Evolutionary conservation across 352 stramenopile genomes (phyloP).

Genomic region (Pythium brassicae): DNA sequence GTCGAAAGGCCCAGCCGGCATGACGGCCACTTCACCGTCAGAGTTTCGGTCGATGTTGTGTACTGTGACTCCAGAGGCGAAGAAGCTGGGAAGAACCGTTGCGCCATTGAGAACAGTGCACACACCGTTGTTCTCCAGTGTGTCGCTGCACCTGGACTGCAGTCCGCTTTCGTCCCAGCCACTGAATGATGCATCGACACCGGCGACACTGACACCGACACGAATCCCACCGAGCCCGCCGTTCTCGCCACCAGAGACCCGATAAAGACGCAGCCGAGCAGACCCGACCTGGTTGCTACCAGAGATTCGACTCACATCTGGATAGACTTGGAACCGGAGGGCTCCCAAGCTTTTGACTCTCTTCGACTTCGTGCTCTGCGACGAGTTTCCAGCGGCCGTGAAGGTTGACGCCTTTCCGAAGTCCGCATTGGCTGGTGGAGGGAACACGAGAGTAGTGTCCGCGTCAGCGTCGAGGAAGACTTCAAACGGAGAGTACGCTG

Average conservation of each 20-base stretch:
- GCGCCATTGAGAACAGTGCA: constrained; percentile 22
- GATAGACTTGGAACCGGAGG: constrained; percentile 35
- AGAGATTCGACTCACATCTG: constrained; percentile 23
- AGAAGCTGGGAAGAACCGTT: constrained; percentile 21
- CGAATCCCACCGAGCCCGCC: constrained; percentile 46
- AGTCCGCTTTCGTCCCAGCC: constrained; percentile 37
- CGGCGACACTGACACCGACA: constrained; percentile 35
- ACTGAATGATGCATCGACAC: constrained; percentile 10
- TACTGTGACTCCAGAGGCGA: constrained; percentile 28
- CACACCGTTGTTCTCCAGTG: constrained; percentile 9
- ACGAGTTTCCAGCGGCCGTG: constrained; percentile 39
- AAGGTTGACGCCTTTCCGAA: constrained; percentile 22
- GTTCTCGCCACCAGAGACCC: constrained; percentile 58
- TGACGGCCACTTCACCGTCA: constrained; percentile 26
- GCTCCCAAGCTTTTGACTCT: constrained; percentile 28
- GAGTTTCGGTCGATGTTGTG: constrained; percentile 16
- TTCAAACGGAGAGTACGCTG: constrained; percentile 32
- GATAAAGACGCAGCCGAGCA: constrained; percentile 48
- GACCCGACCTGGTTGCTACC: constrained; percentile 51
- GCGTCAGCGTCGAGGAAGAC: constrained; percentile 25
- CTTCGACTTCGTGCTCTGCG: constrained; percentile 25
- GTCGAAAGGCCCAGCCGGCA: constrained; percentile 32
- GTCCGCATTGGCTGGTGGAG: constrained; percentile 2
- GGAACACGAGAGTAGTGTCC: constrained; percentile 45
- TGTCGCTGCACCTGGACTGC: constrained; percentile 6